Evolutionary conservation across 805 yeast genomes (phyloP).

Genomic region (Kodamaea kaohsiungensis): DNA sequence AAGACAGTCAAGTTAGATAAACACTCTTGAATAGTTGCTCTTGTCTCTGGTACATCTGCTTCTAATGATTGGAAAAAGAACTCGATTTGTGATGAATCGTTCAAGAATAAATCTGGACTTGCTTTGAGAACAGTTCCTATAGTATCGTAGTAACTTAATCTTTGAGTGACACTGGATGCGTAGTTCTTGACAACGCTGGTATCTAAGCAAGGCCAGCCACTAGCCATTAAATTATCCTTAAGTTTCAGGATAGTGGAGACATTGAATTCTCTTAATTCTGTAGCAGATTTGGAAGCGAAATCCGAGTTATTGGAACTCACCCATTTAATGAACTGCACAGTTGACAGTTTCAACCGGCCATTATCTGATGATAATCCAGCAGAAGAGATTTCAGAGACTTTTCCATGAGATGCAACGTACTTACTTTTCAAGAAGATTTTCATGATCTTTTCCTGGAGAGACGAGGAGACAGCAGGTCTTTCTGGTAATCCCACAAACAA

Average conservation of each 20-base stretch:
- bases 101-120: slow-evolving; percentile 39
- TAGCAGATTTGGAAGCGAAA: slow-evolving; percentile 5
- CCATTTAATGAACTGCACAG: slow-evolving; percentile 68
- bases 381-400: slow-evolving; percentile 51
- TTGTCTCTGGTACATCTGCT: slow-evolving; percentile 61
- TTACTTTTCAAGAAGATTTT: slow-evolving; percentile 51
- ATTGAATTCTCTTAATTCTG: slow-evolving; percentile 31
- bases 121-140: slow-evolving; percentile 64
- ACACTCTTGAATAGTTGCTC: slow-evolving; percentile 70
- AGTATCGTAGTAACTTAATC: slow-evolving; percentile 75
- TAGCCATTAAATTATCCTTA: slow-evolving; percentile 51
- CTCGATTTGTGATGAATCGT: slow-evolving; percentile 53
- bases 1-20: slow-evolving; percentile 58
- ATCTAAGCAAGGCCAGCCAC: slow-evolving; percentile 60
- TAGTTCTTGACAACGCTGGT: slow-evolving; percentile 36
- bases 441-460: slow-evolving; percentile 58
- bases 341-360: slow-evolving; percentile 51
- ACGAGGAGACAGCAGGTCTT: slow-evolving; percentile 52
- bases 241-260: slow-evolving; percentile 52
- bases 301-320: slow-evolving; percentile 30
- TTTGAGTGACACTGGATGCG: slow-evolving; percentile 39
- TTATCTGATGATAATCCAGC: slow-evolving; percentile 61
- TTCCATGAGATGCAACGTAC: slow-evolving; percentile 44
- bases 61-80: slow-evolving; percentile 72
- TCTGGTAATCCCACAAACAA: slow-evolving; percentile 53